phyloP scores from a whole-genome alignment of 169 alveolate species.

The Cryptosporidium muris region DNA sequence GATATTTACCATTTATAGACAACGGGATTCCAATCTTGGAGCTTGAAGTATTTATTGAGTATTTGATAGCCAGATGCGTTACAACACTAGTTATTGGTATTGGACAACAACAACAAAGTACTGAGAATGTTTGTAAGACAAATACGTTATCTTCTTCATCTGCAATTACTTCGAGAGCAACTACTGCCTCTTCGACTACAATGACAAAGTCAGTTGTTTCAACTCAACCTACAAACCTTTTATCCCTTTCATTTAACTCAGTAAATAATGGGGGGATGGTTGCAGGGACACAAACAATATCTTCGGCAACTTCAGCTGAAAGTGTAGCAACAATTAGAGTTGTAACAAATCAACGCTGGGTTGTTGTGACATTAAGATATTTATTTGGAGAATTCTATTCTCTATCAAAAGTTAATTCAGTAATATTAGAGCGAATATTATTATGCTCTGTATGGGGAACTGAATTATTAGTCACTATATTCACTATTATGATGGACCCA shows the following conservation, averaged over 20 bases:
- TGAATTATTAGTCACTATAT: slow-evolving; percentile 15
- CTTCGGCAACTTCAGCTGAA: no score
- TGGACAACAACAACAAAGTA: slow-evolving; percentile 11
- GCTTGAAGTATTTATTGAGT: slow-evolving; percentile 42
- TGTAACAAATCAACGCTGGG: slow-evolving; percentile 41
- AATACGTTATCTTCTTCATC: no score
- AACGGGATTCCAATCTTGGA: background rate
- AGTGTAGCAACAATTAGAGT: slow-evolving; percentile 11
- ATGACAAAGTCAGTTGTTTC: no score
- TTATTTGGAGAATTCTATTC: slow-evolving; percentile 38
- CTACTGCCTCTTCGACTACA: no score
- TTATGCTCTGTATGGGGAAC: slow-evolving; percentile 48
- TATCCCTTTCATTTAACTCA: no score
- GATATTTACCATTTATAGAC: background rate
- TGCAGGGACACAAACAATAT: no score
- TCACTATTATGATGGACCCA: slow-evolving; percentile 18
- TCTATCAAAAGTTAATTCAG: background rate
- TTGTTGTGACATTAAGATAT: slow-evolving; percentile 25
- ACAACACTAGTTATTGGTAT: slow-evolving; percentile 30
- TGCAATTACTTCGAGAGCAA: no score
- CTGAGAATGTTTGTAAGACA: background rate
- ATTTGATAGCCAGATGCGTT: slow-evolving; percentile 24
- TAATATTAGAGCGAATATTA: background rate
- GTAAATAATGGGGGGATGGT: no score
- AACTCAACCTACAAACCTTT: no score